These are phyloP conservation scores for Exophiala aquamarina DNA, from an alignment of 2,329 filamentous ascomycete species.

Conservation along the genomic window DNA sequence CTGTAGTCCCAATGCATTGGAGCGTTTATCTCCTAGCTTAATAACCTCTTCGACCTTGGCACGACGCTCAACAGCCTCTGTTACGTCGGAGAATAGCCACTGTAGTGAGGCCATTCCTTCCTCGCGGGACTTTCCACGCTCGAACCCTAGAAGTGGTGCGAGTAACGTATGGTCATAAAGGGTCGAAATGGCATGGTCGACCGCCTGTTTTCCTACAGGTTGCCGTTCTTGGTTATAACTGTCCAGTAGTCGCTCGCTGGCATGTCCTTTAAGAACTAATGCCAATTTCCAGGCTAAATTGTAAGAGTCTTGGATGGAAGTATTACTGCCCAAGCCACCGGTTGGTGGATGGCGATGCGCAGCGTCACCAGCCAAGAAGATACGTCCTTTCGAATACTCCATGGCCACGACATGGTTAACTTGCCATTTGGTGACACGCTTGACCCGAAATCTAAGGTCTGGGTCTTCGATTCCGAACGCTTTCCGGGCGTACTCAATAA, in stretches of 20 bases:
- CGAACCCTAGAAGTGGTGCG: no score
- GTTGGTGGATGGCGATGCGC: constrained; percentile 32
- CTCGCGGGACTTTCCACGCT: no score
- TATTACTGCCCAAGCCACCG: constrained; percentile 34
- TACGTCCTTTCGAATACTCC: constrained; percentile 24
- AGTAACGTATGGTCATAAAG: no score
- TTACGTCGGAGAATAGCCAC: no score
- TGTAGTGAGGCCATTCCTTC: no score
- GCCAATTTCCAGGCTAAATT: constrained; percentile 62
- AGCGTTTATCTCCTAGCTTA: no score
- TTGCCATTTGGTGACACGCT: constrained; percentile 4
- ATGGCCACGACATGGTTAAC: constrained; percentile 4
- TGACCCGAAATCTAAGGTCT: constrained; percentile 1
- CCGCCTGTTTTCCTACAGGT: no score
- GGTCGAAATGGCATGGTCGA: no score
- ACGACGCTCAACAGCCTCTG: no score
- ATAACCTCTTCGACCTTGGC: no score
- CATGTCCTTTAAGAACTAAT: constrained; percentile 46
- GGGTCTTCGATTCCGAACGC: constrained; percentile 16
- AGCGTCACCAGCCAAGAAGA: constrained; percentile 37
- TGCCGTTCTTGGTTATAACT: constrained; percentile 53
- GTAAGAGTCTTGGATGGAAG: constrained; percentile 56
- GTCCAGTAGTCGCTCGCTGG: constrained; percentile 43
- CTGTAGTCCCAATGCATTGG: no score
- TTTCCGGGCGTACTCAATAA: constrained; percentile 29